A percentile compares a stretch with the other conserved stretches of the same genome.
Evolutionary conservation across 2,329 filamentous ascomycete species (phyloP).

Genomic region (Pseudocercospora pini-densiflorae): DNA sequence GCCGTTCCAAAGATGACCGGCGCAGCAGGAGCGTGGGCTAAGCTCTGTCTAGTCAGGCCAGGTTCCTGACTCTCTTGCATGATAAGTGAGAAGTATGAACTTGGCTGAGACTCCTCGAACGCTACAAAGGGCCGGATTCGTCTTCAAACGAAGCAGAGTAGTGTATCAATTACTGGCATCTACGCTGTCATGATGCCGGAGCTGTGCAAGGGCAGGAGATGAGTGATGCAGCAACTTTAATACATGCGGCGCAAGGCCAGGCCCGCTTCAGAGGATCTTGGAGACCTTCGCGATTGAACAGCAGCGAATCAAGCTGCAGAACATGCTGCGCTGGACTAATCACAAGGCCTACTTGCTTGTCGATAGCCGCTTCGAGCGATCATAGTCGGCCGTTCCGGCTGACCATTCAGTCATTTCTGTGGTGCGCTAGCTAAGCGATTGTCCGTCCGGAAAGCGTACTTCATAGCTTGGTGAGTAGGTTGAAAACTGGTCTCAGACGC

Average conservation of each 20-base stretch:
- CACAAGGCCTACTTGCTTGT: background rate
- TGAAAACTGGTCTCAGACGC: background rate
- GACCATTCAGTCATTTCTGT: background rate
- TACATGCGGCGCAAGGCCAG: constrained; percentile 3
- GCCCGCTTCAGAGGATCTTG: constrained; percentile 6
- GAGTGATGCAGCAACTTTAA: constrained; percentile 7
- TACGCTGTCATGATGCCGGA: constrained; percentile 5
- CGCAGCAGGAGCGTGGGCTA: background rate
- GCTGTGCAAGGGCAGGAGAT: constrained; percentile 2
- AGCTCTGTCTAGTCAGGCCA: background rate
- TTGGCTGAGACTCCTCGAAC: background rate
- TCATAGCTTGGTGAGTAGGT: background rate
- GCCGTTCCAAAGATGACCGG: background rate
- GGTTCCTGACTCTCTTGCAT: constrained; percentile 4
- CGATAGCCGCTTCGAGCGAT: constrained; percentile 8
- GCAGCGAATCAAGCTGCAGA: background rate
- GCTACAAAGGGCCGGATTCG: background rate
- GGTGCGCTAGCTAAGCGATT: background rate
- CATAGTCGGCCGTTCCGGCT: background rate
- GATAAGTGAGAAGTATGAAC: background rate
- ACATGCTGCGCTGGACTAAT: background rate
- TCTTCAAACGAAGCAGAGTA: background rate
- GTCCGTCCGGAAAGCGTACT: background rate
- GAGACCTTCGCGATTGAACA: constrained; percentile 3
- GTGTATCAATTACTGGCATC: constrained; percentile 6